A percentile compares a stretch with the other conserved stretches of the same genome.
phyloP scores from a whole-genome alignment of 352 stramenopile species.

The Thalassiosira tumida region DNA sequence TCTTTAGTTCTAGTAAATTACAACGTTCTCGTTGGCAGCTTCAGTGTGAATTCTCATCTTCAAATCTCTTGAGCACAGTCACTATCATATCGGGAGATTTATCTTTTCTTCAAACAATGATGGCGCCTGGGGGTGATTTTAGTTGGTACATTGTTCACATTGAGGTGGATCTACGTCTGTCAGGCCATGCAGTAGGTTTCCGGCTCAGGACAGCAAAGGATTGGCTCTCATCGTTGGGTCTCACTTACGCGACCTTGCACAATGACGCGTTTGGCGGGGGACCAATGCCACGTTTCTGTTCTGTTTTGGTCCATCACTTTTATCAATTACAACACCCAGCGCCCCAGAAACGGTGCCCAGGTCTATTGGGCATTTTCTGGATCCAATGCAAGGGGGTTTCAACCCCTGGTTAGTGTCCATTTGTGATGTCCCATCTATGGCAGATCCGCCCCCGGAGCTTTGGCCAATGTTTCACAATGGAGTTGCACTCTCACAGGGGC shows the following conservation, averaged over 20 bases:
- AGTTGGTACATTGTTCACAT: no score
- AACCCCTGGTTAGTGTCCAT: neutral
- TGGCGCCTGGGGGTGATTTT: no score
- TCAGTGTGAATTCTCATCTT: neutral
- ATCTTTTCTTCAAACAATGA: no score
- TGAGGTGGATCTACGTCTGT: no score
- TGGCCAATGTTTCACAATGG: neutral
- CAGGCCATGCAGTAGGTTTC: no score
- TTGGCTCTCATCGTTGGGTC: no score
- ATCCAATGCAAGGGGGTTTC: neutral
- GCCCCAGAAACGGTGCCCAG: neutral
- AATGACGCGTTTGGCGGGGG: neutral
- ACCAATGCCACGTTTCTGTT: conserved; percentile 16
- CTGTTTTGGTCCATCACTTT: conserved; percentile 11
- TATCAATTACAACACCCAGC: neutral
- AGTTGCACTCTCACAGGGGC: neutral
- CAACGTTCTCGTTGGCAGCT: neutral
- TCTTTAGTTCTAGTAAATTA: conserved; percentile 23
- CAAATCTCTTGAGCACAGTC: neutral
- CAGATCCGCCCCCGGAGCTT: neutral
- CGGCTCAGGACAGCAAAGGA: no score
- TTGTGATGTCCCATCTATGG: neutral
- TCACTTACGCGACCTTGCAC: no score
- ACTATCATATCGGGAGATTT: no score
- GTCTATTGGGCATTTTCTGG: neutral